Evolutionary conservation across 2,329 filamentous ascomycete genomes (phyloP).

Genomic region (Rhynchosporium agropyri): DNA sequence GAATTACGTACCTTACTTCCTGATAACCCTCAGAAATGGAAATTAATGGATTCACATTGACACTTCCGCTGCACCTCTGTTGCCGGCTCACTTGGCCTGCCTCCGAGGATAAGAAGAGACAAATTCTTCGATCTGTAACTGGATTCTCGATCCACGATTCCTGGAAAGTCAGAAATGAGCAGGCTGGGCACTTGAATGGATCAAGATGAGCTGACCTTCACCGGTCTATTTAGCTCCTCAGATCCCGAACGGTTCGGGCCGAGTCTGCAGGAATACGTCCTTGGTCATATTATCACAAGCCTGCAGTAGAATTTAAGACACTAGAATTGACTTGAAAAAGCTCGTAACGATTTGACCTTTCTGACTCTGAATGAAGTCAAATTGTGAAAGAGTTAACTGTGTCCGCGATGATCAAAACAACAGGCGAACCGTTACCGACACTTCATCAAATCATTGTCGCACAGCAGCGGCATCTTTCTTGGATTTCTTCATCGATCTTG

Average conservation of each 20-base stretch:
- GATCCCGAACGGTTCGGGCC: conserved; percentile 13
- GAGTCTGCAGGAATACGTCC: conserved; percentile 1
- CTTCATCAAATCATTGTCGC: conserved; percentile 2
- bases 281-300: background rate
- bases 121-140: background rate
- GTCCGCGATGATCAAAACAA: background rate
- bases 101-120: background rate
- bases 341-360: background rate
- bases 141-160: background rate
- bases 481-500: conserved; percentile 14
- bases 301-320: background rate
- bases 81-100: background rate
- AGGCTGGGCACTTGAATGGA: background rate
- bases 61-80: background rate
- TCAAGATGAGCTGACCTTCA: background rate
- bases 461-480: conserved; percentile 9
- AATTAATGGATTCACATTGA: background rate
- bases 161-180: background rate
- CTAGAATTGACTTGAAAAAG: too few species aligned
- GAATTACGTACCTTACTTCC: background rate
- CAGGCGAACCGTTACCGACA: conserved; percentile 1
- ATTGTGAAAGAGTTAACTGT: background rate
- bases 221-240: background rate
- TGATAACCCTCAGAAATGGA: background rate
- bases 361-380: background rate